Evolutionary conservation across 371 early-diverging fungal species (phyloP).

Genomic region (Rhizopus arrhizus): DNA sequence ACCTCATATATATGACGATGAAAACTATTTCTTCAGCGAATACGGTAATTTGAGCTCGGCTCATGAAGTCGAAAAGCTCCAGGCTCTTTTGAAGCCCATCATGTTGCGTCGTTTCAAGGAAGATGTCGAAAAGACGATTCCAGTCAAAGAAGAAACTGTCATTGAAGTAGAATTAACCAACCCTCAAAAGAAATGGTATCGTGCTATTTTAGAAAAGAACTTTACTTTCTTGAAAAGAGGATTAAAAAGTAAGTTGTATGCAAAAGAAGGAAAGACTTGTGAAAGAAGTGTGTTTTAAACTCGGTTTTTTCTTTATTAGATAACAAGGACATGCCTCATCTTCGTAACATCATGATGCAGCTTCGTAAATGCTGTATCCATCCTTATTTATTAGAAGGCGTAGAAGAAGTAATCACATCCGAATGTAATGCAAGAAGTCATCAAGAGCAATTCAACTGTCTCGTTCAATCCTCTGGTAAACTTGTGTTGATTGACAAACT

Average conservation of each 20-base stretch:
- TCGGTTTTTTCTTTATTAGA: slow-evolving; percentile 14
- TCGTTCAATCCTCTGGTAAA: slow-evolving; percentile 90
- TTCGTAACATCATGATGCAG: slow-evolving; percentile 74
- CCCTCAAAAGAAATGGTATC: slow-evolving; percentile 85
- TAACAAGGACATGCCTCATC: slow-evolving; percentile 65
- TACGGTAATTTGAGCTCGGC: slow-evolving; percentile 76
- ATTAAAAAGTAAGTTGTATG: slow-evolving; percentile 53
- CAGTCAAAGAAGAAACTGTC: slow-evolving; percentile 89
- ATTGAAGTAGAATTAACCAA: slow-evolving; percentile 85
- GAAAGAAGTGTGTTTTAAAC: no score
- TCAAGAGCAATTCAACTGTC: slow-evolving; percentile 72
- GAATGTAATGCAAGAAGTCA: slow-evolving; percentile 61
- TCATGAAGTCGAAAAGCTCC: slow-evolving; percentile 77
- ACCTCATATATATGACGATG: slow-evolving; percentile 67
- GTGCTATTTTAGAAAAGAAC: slow-evolving; percentile 91
- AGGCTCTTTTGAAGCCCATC: slow-evolving; percentile 69
- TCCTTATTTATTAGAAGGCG: slow-evolving; percentile 83
- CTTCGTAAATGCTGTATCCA: slow-evolving; percentile 89
- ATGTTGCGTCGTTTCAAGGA: slow-evolving; percentile 82
- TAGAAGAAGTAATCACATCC: slow-evolving; percentile 79
- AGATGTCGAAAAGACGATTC: slow-evolving; percentile 86
- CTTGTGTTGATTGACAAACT: slow-evolving; percentile 87
- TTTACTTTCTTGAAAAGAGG: slow-evolving; percentile 77
- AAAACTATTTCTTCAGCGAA: slow-evolving; percentile 75
- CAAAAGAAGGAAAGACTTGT: no score